These are phyloP conservation scores for Fusarium sp. DNA, from an alignment of 2,329 filamentous ascomycete genomes.

Conservation along the genomic window DNA sequence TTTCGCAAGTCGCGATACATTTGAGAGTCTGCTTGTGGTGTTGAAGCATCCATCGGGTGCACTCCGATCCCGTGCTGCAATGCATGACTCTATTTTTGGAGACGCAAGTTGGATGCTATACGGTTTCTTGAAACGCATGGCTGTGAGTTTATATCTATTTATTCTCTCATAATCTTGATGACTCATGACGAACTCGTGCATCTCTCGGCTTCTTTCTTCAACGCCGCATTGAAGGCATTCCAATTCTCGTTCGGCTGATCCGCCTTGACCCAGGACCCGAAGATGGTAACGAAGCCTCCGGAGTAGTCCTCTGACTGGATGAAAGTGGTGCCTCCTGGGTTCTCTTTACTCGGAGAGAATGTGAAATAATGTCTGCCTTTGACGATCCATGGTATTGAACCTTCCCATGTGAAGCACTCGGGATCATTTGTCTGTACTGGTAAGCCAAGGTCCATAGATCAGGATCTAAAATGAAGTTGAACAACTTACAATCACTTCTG, in stretches of 20 bases:
- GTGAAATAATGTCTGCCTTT: conserved; percentile 17
- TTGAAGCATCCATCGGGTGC: neutral
- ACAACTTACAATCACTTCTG: conserved; percentile 12
- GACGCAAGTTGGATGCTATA: neutral
- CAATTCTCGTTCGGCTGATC: conserved; percentile 13
- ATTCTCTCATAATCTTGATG: neutral
- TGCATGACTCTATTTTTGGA: neutral
- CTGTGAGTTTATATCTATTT: neutral
- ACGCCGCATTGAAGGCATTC: conserved; percentile 18
- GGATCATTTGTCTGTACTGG: conserved; percentile 6
- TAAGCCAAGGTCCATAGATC: neutral
- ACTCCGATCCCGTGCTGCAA: neutral
- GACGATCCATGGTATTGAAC: conserved; percentile 2
- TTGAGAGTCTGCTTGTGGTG: neutral
- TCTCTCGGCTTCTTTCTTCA: conserved; percentile 26
- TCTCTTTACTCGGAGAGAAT: conserved; percentile 24
- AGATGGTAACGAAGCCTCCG: neutral
- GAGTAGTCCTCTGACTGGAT: conserved; percentile 21
- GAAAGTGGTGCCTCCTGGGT: conserved; percentile 24
- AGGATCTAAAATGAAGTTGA: too few relatives aligned
- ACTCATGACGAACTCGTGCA: neutral
- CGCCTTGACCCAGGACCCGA: conserved; percentile 17
- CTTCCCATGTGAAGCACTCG: conserved; percentile 22
- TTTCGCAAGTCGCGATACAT: neutral
- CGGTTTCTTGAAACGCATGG: neutral